Evolutionary conservation across 352 stramenopile genomes (phyloP), one percentile per base, ranked within the genome.

Genomic region (Phytophthora fragariae): DNA sequence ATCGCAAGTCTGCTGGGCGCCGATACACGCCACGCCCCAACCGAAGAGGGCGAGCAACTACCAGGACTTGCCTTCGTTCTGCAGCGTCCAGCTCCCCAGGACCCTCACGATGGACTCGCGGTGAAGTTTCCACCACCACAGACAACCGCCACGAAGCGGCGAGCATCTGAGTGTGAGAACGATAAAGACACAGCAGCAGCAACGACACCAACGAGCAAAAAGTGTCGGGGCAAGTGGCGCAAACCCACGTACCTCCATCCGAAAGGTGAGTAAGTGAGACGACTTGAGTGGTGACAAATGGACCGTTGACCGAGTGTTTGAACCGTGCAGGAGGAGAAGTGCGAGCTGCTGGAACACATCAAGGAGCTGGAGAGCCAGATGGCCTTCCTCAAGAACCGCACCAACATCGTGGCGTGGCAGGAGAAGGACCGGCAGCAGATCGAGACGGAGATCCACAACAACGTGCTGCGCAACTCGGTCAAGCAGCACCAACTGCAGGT

Each of bases 181-280:
- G 60, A 77, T 1, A 35, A 71, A 0, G 63, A 65, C 2, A 39
- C 44, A 14, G 29, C 57, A 24, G 21, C 17, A 49, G 24, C 55
- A 5, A 11, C 64, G 12, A 24, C 55, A 4, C 31, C 60, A 39
- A 31, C 60, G 39, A 33, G 24, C 52, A 78, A 79, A 21, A 63
- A 57, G 4, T 78, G 69, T 63, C 60, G 61, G 5, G 54, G 57
- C 33, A 79, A 82, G 39, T 75, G 62, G 64, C 72, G 75, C 44
- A 84, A 84, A 44, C 72, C 77, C 41, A 84, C 77, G 55, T 84
- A 84, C 54, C 64, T 80, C 27, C 27, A 24, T 78, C 60, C 74
- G 77, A 19, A 82, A 82, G 72, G 76, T 82, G 47, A 10, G 47
- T 55, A 19, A 31, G 47, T 55, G 47, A 31, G 47, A 55, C n/a